Evolutionary conservation across 1,284 basidiomycete genomes (phyloP), one percentile per base, ranked within the genome.

Genomic region (Apiotrichum laibachii): DNA sequence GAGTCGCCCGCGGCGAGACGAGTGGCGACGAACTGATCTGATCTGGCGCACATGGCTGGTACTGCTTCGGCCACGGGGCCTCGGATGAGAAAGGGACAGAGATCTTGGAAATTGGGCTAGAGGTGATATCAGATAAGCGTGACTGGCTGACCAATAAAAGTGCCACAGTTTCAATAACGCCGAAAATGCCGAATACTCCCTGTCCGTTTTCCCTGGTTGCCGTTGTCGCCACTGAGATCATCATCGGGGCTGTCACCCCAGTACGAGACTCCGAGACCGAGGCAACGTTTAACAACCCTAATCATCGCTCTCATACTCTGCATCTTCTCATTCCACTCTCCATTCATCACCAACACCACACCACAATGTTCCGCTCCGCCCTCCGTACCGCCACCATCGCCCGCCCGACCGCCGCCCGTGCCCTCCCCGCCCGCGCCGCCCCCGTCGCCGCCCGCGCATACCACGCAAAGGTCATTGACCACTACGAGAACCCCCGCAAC

Each of bases 401-500:
- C 19, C 48, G 31, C 48, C 35, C 15, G 19, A 19, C 48, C 35
- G 34, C 35, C 13, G 34, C n/a, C n/a, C n/a, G n/a, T n/a, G 63
- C 66, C 31, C 69, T 67, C 56, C 59, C 62, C 15, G 59, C 67
- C 12, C 49, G 60, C 43, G 51, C 65, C 19, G 60, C 59, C 12
- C 46, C 43, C 44, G 35, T 43, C 42, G 40, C 35, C 50, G 60
- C 64, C 47, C 47, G 65, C 65, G 85, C 92, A 69, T 95, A 95
- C 77, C 92, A 95, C 74, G 90, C 92, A 76, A 94, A 93, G 74
- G 92, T 95, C 62, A 93, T 95, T 68, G 90, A 91, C 55, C 93
- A 96, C 80, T 97, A 96, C 79, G 92, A 95, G 82, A 86, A 85
- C 79, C 93, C 93, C 66, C 86, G 88, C 82, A 97, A 97, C 80